These are phyloP conservation scores for Penicillium sp. DNA, from an alignment of 2,329 filamentous ascomycete genomes.

Conservation along the genomic window DNA sequence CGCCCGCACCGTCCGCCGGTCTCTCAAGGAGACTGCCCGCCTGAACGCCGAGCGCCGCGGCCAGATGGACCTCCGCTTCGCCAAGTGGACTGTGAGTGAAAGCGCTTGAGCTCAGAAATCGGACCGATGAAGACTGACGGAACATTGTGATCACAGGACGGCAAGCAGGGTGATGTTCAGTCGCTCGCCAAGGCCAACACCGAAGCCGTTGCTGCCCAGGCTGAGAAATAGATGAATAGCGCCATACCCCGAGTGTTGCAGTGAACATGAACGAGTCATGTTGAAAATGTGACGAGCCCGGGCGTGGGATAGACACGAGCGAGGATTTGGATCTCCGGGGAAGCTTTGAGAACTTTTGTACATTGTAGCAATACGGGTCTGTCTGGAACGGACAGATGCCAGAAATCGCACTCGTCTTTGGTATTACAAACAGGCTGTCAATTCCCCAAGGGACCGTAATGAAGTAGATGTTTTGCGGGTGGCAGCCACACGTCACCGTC, in stretches of 20 bases:
- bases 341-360: constrained; percentile 28
- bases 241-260: not conserved
- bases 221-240: constrained; percentile 38
- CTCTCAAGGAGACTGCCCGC: constrained; percentile 92
- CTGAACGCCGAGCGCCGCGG: constrained; percentile 82
- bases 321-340: constrained; percentile 16
- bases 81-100: constrained; percentile 80
- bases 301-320: constrained; percentile 15
- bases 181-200: constrained; percentile 59
- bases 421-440: constrained; percentile 5
- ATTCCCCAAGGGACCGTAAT: not conserved
- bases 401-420: constrained; percentile 22
- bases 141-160: constrained; percentile 64
- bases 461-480: not conserved
- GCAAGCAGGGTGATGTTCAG: constrained; percentile 88
- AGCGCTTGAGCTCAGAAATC: constrained; percentile 2
- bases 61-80: constrained; percentile 80
- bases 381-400: constrained; percentile 28
- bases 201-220: constrained; percentile 41
- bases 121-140: constrained; percentile 29
- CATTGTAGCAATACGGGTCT: constrained; percentile 39
- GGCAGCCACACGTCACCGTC: constrained; percentile 21
- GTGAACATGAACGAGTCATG: constrained; percentile 6
- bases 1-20: constrained; percentile 89
- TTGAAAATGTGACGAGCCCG: constrained; percentile 20